A percentile compares a stretch with the other conserved stretches of the same genome.
Conservation (phyloP, 1,284 basidiomycete species). For the Apiotrichum gracile region DNA sequence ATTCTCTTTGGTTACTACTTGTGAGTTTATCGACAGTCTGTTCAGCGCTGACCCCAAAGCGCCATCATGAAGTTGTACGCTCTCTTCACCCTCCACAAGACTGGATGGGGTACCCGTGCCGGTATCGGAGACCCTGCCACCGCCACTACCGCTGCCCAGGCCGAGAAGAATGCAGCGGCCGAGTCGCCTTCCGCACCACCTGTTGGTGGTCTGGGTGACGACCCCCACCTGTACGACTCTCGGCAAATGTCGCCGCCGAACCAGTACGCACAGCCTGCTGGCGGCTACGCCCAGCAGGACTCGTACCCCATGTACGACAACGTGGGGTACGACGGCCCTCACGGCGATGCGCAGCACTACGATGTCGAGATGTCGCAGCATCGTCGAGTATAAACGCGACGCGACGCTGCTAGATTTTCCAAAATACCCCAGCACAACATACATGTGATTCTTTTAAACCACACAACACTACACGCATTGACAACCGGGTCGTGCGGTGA, state of each 20-base stretch:
- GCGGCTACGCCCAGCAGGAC: background rate
- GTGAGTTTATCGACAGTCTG: constrained; percentile 25
- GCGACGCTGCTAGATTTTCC: too few species aligned
- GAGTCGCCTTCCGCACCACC: background rate
- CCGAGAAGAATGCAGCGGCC: constrained; percentile 4
- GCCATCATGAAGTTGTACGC: constrained; percentile 83
- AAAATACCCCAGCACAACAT: background rate
- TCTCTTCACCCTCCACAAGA: constrained; percentile 75
- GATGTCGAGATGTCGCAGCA: constrained; percentile 34
- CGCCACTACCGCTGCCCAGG: constrained; percentile 35
- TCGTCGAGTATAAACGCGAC: too few species aligned
- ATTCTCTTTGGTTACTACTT: constrained; percentile 74
- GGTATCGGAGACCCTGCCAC: constrained; percentile 68
- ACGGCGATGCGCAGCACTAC: constrained; percentile 23
- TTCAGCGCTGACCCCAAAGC: constrained; percentile 57
- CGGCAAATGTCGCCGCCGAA: too few species aligned
- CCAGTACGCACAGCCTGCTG: background rate
- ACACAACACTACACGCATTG: constrained; percentile 3
- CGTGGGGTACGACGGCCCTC: background rate
- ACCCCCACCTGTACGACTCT: background rate
- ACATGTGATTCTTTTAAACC: background rate
- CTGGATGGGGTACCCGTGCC: constrained; percentile 83
- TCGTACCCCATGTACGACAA: constrained; percentile 1
- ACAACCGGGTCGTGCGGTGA: background rate
- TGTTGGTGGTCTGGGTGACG: background rate